Percentiles rank a stretch among this genome's conserved stretches.
Evolutionary conservation across 208 protist genomes (phyloP).

Genomic region (Wallacemonas sp.): DNA sequence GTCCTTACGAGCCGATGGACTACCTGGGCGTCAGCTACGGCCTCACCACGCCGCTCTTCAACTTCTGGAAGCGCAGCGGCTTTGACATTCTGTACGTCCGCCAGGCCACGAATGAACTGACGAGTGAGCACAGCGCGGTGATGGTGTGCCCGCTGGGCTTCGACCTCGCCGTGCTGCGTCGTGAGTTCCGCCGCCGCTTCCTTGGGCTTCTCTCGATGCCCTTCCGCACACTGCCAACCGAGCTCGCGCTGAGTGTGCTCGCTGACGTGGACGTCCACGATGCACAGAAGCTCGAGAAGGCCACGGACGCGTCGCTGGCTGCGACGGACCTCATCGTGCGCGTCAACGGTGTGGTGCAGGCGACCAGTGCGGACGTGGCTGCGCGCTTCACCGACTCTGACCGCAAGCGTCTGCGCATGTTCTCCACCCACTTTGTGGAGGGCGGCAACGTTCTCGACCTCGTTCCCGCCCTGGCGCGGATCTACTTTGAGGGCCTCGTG

Average conservation of each 20-base stretch:
- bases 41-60: slow-evolving; percentile 94
- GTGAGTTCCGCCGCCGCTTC: slow-evolving; percentile 94
- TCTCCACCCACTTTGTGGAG: slow-evolving; percentile 94
- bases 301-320: slow-evolving; percentile 28
- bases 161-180: slow-evolving; percentile 52
- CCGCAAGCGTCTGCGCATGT: slow-evolving; percentile 95
- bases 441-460: slow-evolving; percentile 96
- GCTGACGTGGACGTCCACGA: slow-evolving; percentile 53
- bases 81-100: slow-evolving; percentile 93
- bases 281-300: slow-evolving; percentile 41
- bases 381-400: slow-evolving; percentile 84
- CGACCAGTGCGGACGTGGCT: slow-evolving; percentile 54
- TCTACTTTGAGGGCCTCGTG: slow-evolving; percentile 90
- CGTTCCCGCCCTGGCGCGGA: slow-evolving; percentile 87
- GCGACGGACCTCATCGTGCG: slow-evolving; percentile 34
- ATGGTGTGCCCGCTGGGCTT: slow-evolving; percentile 94
- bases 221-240: slow-evolving; percentile 87
- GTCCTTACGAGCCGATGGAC: slow-evolving; percentile 93
- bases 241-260: slow-evolving; percentile 89
- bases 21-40: slow-evolving; percentile 98
- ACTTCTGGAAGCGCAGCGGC: slow-evolving; percentile 96
- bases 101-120: slow-evolving; percentile 96
- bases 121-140: slow-evolving; percentile 99
- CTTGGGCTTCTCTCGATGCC: slow-evolving; percentile 91
- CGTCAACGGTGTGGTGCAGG: slow-evolving; percentile 63